A percentile compares a stretch with the other conserved stretches of the same genome.
Evolutionary conservation across 2,329 filamentous ascomycete species (phyloP).

Genomic region (Verticillium nubilum): DNA sequence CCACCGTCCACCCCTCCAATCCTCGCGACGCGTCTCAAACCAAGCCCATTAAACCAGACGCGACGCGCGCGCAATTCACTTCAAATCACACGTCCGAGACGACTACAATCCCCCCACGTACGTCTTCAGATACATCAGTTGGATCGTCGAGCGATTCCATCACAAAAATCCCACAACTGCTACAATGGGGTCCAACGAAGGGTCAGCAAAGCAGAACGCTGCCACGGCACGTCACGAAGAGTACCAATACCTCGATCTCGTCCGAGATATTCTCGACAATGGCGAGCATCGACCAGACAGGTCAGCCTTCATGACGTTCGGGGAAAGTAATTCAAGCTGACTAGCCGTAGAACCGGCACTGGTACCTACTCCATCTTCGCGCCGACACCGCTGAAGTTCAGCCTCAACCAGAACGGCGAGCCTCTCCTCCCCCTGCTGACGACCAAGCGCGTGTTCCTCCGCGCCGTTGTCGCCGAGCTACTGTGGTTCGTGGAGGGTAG

Average conservation of each 20-base stretch:
- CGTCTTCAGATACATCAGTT: background rate
- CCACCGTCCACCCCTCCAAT: too few relatives aligned
- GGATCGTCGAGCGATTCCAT: background rate
- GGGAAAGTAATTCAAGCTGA: background rate
- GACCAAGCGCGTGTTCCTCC: conserved; percentile 92
- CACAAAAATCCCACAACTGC: background rate
- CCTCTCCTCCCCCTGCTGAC: conserved; percentile 88
- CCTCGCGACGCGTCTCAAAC: background rate
- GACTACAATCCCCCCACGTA: background rate
- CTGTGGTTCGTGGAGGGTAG: conserved; percentile 90
- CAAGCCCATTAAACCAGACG: background rate
- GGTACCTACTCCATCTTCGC: conserved; percentile 89
- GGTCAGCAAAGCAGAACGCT: background rate
- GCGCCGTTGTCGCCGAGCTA: conserved; percentile 84
- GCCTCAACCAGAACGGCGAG: conserved; percentile 56
- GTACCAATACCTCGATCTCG: conserved; percentile 86
- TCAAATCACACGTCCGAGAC: background rate
- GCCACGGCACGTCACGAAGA: conserved; percentile 63
- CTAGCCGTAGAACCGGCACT: conserved; percentile 70
- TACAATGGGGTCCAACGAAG: background rate
- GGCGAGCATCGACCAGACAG: conserved; percentile 89
- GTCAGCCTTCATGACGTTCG: conserved; percentile 31
- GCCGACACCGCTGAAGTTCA: conserved; percentile 80
- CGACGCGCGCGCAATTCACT: background rate
- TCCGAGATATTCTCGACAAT: conserved; percentile 72